Evolutionary conservation across 2,329 filamentous ascomycete species (phyloP), one percentile per base, ranked within the genome.

Genomic region (Ophiostoma australiae): DNA sequence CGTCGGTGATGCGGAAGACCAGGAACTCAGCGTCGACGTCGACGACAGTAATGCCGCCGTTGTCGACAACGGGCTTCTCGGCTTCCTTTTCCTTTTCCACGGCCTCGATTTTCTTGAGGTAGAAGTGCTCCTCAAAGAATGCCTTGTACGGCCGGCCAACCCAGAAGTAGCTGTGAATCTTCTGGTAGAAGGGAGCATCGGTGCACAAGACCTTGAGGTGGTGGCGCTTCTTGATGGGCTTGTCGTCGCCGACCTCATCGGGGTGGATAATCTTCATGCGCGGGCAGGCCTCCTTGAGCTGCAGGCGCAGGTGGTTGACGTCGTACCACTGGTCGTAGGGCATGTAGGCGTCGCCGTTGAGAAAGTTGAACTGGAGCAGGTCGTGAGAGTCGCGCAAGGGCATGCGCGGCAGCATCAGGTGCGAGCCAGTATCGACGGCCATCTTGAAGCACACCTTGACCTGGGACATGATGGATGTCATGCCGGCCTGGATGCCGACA

Each of bases 311-410:
- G 72, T 79, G 77, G 41, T 73, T 73, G 63, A 71, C 75, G 66
- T 80, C 78, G 67, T 78, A 80, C 78, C 78, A 80, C 71, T 78
- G 39, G 68, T 78, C 78, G 72, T 79, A 79, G 23, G 74, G 73
- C 71, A 76, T 73, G 72, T 78, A 77, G 13, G 77, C 77, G 23
- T 77, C 75, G 15, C 69, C 70, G 71, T 79, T 79, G 17, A 76
- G 55, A 61, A 77, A 75, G 70, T 80, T 80, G 73, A 79, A 79
- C 31, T 78, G 72, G 33, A 72, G 66, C 63, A 79, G 73, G 70
- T 79, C 70, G 3, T 71, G 71, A 2, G 76, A 76, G 72, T 78
- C 76, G 61, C 78, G 76, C 39, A 79, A 74, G 8, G 78, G 78
- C 75, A 80, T 80, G 37, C 73, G 69, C 6, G 78, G 78, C 61